These are phyloP conservation scores for Xylariales sp. DNA, from an alignment of 2,329 filamentous ascomycete genomes.

Conservation along the genomic window DNA sequence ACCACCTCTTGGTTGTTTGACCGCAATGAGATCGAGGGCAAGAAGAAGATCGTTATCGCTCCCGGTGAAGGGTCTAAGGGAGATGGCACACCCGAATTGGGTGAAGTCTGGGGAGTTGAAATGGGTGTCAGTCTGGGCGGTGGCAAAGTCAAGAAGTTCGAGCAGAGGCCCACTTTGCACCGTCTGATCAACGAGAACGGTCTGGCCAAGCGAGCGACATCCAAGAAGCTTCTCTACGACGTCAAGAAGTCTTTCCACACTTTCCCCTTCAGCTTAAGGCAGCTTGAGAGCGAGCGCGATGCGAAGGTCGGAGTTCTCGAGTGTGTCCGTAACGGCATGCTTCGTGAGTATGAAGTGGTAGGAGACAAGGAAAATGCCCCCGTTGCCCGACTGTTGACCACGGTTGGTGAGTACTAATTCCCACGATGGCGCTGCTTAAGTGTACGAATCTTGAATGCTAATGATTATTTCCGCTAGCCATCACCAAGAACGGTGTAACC, in stretches of 20 bases:
- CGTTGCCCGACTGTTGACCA: conserved; percentile 84
- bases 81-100: conserved; percentile 81
- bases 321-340: conserved; percentile 87
- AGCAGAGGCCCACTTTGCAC: conserved; percentile 86
- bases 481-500: conserved; percentile 95
- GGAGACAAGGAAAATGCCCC: conserved; percentile 86
- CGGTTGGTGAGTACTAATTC: conserved; percentile 68
- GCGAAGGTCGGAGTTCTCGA: conserved; percentile 95
- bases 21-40: conserved; percentile 92
- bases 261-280: conserved; percentile 96
- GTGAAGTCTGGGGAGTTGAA: conserved; percentile 97
- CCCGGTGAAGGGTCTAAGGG: conserved; percentile 85
- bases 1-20: conserved; percentile 97
- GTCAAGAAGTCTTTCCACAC: conserved; percentile 95
- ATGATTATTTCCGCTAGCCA: conserved; percentile 52
- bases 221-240: conserved; percentile 87
- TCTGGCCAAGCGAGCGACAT: conserved; percentile 88
- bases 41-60: conserved; percentile 95
- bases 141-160: conserved; percentile 91
- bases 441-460: background rate
- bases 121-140: conserved; percentile 85
- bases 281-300: conserved; percentile 93
- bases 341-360: conserved; percentile 94
- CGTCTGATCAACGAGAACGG: conserved; percentile 90
- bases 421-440: conserved; percentile 5